A percentile compares a stretch with the other conserved stretches of the same genome.
Evolutionary conservation across 192 early-diverging fungal genomes (phyloP).

Genomic region (Lobosporangium transversale): DNA sequence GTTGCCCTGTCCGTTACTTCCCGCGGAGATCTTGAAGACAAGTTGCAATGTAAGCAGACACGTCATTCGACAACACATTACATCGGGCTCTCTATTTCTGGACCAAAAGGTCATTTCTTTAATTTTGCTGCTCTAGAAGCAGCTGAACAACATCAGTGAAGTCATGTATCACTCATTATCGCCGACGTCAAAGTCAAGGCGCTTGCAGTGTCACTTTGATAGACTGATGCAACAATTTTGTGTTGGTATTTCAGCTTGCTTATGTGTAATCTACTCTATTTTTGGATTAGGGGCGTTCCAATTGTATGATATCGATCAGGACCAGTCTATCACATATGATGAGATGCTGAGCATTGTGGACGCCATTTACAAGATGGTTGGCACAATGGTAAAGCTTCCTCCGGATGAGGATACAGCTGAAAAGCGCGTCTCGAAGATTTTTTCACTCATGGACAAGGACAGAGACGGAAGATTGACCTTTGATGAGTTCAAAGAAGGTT

Average conservation of each 20-base stretch:
- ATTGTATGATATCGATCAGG: slow-evolving; percentile 92
- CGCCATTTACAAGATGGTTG: slow-evolving; percentile 95
- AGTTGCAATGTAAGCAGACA: slow-evolving; percentile 83
- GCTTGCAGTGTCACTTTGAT: too few species aligned
- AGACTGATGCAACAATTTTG: too few species aligned
- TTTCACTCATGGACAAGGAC: slow-evolving; percentile 89
- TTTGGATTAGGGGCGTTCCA: slow-evolving; percentile 75
- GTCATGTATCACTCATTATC: too few species aligned
- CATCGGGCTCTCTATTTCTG: too few species aligned
- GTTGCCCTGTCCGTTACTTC: slow-evolving; percentile 86
- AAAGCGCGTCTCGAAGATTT: slow-evolving; percentile 92
- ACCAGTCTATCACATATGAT: slow-evolving; percentile 85
- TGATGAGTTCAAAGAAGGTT: slow-evolving; percentile 90
- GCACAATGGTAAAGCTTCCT: slow-evolving; percentile 89
- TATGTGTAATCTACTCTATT: not conserved
- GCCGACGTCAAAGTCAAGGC: too few species aligned
- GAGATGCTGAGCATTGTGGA: slow-evolving; percentile 95
- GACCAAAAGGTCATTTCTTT: too few species aligned
- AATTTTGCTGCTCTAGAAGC: too few species aligned
- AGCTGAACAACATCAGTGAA: too few species aligned
- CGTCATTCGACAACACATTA: too few species aligned
- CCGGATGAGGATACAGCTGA: slow-evolving; percentile 92
- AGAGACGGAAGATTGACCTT: slow-evolving; percentile 83
- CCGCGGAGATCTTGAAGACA: slow-evolving; percentile 84
- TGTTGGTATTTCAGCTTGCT: too few species aligned